Base-by-base conservation (phyloP, 1,284 basidiomycete genomes). In the Cystobasidium pallidum region DNA sequence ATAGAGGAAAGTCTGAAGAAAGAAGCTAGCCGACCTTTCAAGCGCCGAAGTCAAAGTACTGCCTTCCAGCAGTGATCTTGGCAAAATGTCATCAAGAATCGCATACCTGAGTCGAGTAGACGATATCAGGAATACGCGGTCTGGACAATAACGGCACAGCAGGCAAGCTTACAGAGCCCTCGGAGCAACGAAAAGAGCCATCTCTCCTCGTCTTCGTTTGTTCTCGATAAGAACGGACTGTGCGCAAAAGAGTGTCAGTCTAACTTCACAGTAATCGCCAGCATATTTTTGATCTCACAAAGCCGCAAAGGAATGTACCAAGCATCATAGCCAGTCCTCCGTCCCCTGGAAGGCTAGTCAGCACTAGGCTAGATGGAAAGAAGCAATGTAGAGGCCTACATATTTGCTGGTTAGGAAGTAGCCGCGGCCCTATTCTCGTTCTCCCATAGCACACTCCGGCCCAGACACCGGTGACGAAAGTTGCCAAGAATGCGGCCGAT, bases 151-250 rank as follows among this genome's bases (percentile, higher is more conserved):
- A n/a, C 13, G 41, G 2, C 17, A 47, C 15, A 26, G 30, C 11
- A 26, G 2, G 21, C 28, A 17, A 64, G 36, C 68, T 41, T 39
- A 71, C 39, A 82, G 64, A 17, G 81, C 81, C 21, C 81, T 61
- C n/a, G 81, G 80, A 1, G 81, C 81, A 4, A 80, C 79, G 70
- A 80, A 82, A 24, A 82, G 72, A 19, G 81, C 81, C 81, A 82
- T 82, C 71, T 82, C 81, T 0, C 79, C 77, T 11, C 81, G 67
- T 43, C 81, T 78, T 10, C 79, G 75, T 72, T 79, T 81, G 74
- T 81, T 81, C 68, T 82, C 81, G 47, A 82, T 78, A 24, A 82
- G 76, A 43, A 82, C 78, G 51, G 66, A 71, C 61, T 67, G 65
- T 34, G 62, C 62, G n/a, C 74, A 79, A 2, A 11, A 30, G 36